A percentile compares a stretch with the other conserved stretches of the same genome.
phyloP scores from a whole-genome alignment of 495 filamentous ascomycete species.

The Tuber indicum region DNA sequence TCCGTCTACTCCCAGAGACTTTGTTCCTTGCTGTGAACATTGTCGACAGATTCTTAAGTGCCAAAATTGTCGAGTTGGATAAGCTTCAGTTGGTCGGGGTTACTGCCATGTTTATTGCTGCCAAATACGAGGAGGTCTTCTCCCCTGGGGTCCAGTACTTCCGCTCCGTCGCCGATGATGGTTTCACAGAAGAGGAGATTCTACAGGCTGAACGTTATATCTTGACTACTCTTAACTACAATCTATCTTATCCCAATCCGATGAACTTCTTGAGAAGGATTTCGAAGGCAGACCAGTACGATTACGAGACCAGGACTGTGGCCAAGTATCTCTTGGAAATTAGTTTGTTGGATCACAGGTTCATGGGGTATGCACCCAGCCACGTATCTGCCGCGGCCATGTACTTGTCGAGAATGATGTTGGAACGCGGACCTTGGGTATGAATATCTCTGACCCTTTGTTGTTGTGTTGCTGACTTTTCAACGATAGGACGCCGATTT shows the following conservation, averaged over 20 bases:
- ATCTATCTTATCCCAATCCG: conserved; percentile 96
- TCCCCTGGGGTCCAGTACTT: conserved; percentile 97
- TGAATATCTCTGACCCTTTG: conserved; percentile 37
- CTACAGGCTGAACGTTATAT: conserved; percentile 94
- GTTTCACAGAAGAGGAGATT: conserved; percentile 91
- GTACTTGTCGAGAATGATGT: conserved; percentile 84
- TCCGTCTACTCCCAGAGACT: conserved; percentile 95
- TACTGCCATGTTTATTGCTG: conserved; percentile 98
- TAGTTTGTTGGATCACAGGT: conserved; percentile 84
- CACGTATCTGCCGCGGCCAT: conserved; percentile 86
- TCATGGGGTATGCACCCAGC: conserved; percentile 79
- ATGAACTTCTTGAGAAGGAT: conserved; percentile 99
- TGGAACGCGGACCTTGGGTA: conserved; percentile 87
- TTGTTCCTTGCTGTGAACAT: conserved; percentile 96
- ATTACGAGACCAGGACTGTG: conserved; percentile 91
- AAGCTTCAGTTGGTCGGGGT: conserved; percentile 93
- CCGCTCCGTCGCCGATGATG: conserved; percentile 91
- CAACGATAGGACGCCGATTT: conserved; percentile 69
- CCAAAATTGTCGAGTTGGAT: conserved; percentile 87
- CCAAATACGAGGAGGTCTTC: conserved; percentile 96
- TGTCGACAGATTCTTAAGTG: conserved; percentile 92
- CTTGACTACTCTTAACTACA: conserved; percentile 82
- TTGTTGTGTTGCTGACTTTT: conserved; percentile 16
- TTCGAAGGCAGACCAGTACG: conserved; percentile 96
- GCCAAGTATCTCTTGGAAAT: conserved; percentile 99